Evolutionary conservation across 179 eudicot species (phyloP), one percentile per base, ranked within the genome.

Genomic region (Gypsophila paniculata): DNA sequence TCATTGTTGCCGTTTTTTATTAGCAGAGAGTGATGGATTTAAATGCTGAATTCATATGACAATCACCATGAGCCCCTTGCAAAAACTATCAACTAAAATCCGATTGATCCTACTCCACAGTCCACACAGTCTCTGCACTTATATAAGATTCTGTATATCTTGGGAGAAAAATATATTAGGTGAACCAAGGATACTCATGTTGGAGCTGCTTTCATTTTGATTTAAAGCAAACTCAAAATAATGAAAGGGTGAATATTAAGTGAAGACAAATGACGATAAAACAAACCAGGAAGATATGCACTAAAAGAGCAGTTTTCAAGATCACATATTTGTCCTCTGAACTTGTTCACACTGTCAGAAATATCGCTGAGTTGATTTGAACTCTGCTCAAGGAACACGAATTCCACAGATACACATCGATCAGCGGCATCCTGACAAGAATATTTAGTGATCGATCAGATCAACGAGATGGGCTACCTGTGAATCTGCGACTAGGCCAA

Each of bases 231-330:
- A 18, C 25, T 36, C 36, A n/a, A n/a, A 21, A 36, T 13, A 63
- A 34, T 8, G 14, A 63, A 63, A 36, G 54, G 34, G 69, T 19
- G 69, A 17, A 63, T 63, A 29, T 14, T 0, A 4, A 36, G n/a
- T 36, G 49, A 63, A 44, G 54, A 42, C 6, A 55, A 34, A 12
- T 1, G 32, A 70, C 25, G 71, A 51, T 48, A 48, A 18, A 59
- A 70, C 83, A 62, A 46, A 91, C 97, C 91, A 82, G 96, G 87
- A 78, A 81, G 77, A 73, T 75, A 82, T 46, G 83, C 68, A 72
- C 65, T 84, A 54, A 87, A 88, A 57, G 91, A 91, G 76, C 96
- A 91, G 77, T 91, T 89, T 78, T 86, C 90, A n/a, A 91, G 91
- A 72, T 86, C 89, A 72, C 83, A 79, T 71, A 91, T 89, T 73